phyloP scores from a whole-genome alignment of 805 yeast genomes.

The Metschnikowia colocasiae region DNA sequence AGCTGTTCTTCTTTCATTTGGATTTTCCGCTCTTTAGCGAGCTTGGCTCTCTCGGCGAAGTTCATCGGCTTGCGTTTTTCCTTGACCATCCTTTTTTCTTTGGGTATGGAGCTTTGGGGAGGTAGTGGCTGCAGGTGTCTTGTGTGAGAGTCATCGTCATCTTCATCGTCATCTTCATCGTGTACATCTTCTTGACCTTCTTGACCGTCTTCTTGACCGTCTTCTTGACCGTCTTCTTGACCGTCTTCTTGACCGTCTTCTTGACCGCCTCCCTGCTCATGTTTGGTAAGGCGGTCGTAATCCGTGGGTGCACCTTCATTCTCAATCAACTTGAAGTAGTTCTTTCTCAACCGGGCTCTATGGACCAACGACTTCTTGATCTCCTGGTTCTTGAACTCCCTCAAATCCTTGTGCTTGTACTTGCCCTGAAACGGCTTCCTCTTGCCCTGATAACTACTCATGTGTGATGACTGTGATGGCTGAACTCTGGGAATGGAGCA shows the following conservation, averaged over 20 bases:
- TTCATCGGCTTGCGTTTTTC: constrained; percentile 33
- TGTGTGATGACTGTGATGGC: background rate
- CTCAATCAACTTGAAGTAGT: constrained; percentile 74
- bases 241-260: background rate
- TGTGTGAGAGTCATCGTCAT: constrained; percentile 9
- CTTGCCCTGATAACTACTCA: constrained; percentile 10
- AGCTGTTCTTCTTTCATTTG: constrained; percentile 38
- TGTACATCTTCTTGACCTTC: constrained; percentile 9
- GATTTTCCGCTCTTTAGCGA: constrained; percentile 46
- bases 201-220: background rate
- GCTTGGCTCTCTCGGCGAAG: constrained; percentile 44
- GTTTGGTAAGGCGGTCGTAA: constrained; percentile 20
- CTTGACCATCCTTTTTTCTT: constrained; percentile 14
- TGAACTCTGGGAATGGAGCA: background rate
- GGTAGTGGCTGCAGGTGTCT: constrained; percentile 23
- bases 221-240: constrained; percentile 3
- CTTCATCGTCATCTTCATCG: too few species aligned
- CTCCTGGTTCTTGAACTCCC: constrained; percentile 50
- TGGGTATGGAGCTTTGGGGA: constrained; percentile 8
- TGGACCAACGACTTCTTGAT: constrained; percentile 75
- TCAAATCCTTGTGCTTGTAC: constrained; percentile 31
- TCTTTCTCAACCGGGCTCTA: constrained; percentile 75
- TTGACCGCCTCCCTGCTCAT: constrained; percentile 13
- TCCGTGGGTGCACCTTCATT: constrained; percentile 55
- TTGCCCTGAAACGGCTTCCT: constrained; percentile 26